Conservation (phyloP, 2,329 filamentous ascomycete genomes). For the Hymenoscyphus fructigenus region DNA sequence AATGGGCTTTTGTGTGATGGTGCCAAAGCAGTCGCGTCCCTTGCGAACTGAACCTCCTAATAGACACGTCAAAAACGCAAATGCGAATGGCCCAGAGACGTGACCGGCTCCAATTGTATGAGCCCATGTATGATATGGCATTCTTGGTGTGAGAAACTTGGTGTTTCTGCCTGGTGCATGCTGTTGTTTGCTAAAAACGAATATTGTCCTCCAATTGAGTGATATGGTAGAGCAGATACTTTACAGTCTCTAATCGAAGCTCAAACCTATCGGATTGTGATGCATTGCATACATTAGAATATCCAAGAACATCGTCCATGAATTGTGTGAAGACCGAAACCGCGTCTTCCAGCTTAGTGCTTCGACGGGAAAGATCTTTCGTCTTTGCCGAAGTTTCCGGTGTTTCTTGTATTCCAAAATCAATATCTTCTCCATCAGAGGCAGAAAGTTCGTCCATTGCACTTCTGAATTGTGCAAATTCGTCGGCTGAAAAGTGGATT, state of each 20-base stretch:
- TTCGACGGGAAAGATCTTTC: not conserved
- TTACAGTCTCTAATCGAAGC: not conserved
- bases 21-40: not conserved
- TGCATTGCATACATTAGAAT: not conserved
- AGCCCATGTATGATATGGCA: conserved; percentile 1
- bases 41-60: not conserved
- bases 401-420: not conserved
- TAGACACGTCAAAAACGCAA: conserved; percentile 9
- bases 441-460: not conserved
- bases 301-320: not conserved
- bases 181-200: not conserved
- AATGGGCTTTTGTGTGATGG: conserved; percentile 2
- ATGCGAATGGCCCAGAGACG: conserved; percentile 14
- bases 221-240: conserved; percentile 7
- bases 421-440: not conserved
- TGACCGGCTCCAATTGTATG: conserved; percentile 8
- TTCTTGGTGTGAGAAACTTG: not conserved
- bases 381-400: no score
- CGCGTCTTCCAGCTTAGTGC: not conserved
- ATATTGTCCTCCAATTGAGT: conserved; percentile 2
- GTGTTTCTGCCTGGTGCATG: not conserved
- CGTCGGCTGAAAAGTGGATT: not conserved
- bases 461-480: not conserved
- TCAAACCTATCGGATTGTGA: no score
- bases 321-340: not conserved